phyloP scores from a whole-genome alignment of 2,329 filamentous ascomycete genomes.

The Ophiostoma novo-ulmi region DNA sequence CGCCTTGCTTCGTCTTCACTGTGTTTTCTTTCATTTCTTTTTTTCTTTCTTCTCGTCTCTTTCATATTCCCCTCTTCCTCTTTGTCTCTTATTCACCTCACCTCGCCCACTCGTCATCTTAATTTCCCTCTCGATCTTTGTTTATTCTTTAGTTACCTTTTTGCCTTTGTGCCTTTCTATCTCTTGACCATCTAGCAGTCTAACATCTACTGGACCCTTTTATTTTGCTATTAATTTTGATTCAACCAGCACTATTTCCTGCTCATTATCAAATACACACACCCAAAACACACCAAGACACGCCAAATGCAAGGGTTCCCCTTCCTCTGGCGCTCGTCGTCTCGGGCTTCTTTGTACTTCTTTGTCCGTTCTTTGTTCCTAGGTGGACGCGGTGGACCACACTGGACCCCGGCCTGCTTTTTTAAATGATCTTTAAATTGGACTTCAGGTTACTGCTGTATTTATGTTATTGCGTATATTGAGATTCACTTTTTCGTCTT shows the following conservation, averaged over 20 bases:
- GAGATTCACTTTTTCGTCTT: background rate
- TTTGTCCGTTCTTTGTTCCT: constrained; percentile 5
- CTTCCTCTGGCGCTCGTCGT: background rate
- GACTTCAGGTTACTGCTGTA: background rate
- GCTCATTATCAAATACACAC: background rate
- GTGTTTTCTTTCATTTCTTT: background rate
- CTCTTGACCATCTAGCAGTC: background rate
- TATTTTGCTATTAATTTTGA: background rate
- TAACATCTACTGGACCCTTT: background rate
- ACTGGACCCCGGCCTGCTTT: background rate
- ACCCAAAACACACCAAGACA: background rate
- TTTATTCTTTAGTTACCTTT: background rate
- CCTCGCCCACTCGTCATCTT: background rate
- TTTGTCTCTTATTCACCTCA: background rate
- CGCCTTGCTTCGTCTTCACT: background rate
- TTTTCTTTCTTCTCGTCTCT: background rate
- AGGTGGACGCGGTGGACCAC: constrained; percentile 6
- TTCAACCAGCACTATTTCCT: background rate
- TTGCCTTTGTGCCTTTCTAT: background rate
- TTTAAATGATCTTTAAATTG: constrained; percentile 2
- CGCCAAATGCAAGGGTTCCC: constrained; percentile 6
- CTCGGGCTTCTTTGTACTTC: constrained; percentile 1
- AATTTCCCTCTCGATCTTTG: background rate
- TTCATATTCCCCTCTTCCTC: background rate
- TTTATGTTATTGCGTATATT: background rate